Percentiles rank a stretch among this genome's conserved stretches.
Evolutionary conservation across 2,329 filamentous ascomycete genomes (phyloP).

Genomic region (Sclerotinia glacialis): DNA sequence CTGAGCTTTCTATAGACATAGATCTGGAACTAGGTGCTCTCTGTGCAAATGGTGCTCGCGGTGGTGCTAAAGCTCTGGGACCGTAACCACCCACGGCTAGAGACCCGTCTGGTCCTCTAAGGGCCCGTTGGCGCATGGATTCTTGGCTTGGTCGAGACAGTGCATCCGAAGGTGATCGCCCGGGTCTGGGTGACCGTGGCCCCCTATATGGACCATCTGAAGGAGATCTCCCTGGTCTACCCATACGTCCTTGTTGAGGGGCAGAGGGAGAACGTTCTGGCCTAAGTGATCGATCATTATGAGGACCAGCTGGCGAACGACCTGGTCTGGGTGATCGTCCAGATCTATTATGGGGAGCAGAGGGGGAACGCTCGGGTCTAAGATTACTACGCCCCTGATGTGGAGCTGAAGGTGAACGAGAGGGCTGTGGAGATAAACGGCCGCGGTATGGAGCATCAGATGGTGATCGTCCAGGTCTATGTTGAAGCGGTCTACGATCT

Average conservation of each 20-base stretch:
- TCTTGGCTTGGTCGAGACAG: constrained; percentile 34
- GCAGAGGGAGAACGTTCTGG: constrained; percentile 20
- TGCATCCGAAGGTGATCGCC: constrained; percentile 28
- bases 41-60: constrained; percentile 45
- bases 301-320: constrained; percentile 10
- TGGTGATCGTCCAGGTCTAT: constrained; percentile 14
- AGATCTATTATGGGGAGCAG: constrained; percentile 4
- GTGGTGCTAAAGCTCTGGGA: constrained; percentile 45
- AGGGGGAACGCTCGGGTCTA: constrained; percentile 15
- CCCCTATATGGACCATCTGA: constrained; percentile 41
- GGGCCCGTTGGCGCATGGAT: constrained; percentile 34
- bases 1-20: constrained; percentile 63
- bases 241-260: constrained; percentile 12
- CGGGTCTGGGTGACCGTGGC: constrained; percentile 22
- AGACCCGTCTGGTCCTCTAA: constrained; percentile 30
- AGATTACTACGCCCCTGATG: constrained; percentile 7
- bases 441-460: constrained; percentile 15
- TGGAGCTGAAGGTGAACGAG: constrained; percentile 16
- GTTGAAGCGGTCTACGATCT: neutral
- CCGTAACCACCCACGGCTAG: constrained; percentile 38
- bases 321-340: constrained; percentile 3
- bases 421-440: constrained; percentile 12
- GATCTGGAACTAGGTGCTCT: constrained; percentile 58
- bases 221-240: constrained; percentile 14
- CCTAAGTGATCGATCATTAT: neutral